Base-by-base conservation (phyloP, 2,329 filamentous ascomycete genomes). In the Paraconiothyrium brasiliense region DNA sequence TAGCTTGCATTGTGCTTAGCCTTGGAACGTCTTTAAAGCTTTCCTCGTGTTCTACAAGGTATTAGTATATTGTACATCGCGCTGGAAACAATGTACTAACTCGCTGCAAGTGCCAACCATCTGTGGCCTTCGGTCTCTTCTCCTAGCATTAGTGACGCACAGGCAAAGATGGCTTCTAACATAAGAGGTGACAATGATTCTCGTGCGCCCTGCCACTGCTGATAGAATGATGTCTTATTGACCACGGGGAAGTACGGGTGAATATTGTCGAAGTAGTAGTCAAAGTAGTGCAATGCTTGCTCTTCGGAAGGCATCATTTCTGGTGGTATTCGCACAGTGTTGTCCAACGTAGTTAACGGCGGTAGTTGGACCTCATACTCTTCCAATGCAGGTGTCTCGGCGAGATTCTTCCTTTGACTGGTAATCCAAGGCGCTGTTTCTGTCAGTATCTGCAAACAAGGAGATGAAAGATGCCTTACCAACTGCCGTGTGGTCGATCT, bases 211-310 rank as follows among this genome's bases (percentile, higher is more conserved):
- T 91, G 89, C 94, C 94, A 98, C 80, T 97, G 93, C 47, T 93
- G 89, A 72, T 95, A 97, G 71, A 98, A 92, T 43, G 90, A 84
- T 2, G 86, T 82, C 71, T 92, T 92, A 80, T 95, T 94, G 57
- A 98, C 82, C 3, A 98, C 93, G 0, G 94, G 94, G 1, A 96
- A 89, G 70, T 97, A 98, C 0, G 94, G 94, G 72, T 98, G 95
- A 35, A 97, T 91, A 68, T 97, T 90, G 37, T 85, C 83, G 78
- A 98, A 98, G 76, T 93, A 98, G 47, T 97, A 90, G 43, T 95
- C 89, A 75, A 98, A 97, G 75, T 95, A 97, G 39, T 91, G 87
- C 73, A 93, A 82, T 4, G 90, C 90, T 39, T 92, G 92, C 48
- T 92, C 89, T 35, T 97, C 93, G 34, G 90, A 87, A 0, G 94